Evolutionary conservation across 1,284 basidiomycete species (phyloP).

Genomic region (Cryptococcus wingfieldii): DNA sequence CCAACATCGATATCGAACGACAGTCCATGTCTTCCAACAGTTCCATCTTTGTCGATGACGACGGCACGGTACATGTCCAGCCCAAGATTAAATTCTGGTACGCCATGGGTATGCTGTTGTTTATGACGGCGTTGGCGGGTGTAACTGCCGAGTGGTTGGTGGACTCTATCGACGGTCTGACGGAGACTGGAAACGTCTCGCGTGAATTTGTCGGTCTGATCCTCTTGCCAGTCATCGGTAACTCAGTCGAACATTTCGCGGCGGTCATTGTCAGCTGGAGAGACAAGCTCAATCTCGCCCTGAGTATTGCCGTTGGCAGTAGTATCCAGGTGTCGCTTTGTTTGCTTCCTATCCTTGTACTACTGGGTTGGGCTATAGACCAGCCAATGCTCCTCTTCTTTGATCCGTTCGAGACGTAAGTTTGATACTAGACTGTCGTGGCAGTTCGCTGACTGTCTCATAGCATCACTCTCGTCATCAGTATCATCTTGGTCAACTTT

Average conservation of each 20-base stretch:
- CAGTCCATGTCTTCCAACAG: conserved; percentile 2
- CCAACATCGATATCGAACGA: conserved; percentile 4
- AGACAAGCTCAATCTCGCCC: conserved; percentile 53
- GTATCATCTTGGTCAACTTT: conserved; percentile 73
- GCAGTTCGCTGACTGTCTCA: conserved; percentile 3
- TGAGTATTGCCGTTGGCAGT: conserved; percentile 83
- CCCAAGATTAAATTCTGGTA: conserved; percentile 53
- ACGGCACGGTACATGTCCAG: conserved; percentile 10
- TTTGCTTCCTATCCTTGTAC: conserved; percentile 67
- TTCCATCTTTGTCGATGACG: conserved; percentile 9
- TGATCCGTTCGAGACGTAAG: conserved; percentile 45
- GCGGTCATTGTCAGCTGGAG: conserved; percentile 84
- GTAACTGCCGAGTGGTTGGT: conserved; percentile 85
- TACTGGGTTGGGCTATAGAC: conserved; percentile 52
- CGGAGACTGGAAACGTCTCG: conserved; percentile 47
- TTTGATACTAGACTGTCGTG: conserved; percentile 1
- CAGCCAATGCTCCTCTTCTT: conserved; percentile 52
- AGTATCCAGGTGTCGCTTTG: conserved; percentile 84
- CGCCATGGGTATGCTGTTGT: conserved; percentile 36
- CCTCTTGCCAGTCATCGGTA: conserved; percentile 71
- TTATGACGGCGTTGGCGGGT: conserved; percentile 47
- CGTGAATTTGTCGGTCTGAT: conserved; percentile 82
- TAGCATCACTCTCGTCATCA: conserved; percentile 52
- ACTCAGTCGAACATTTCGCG: conserved; percentile 82
- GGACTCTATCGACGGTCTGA: conserved; percentile 68